Evolutionary conservation across 2,329 filamentous ascomycete species (phyloP).

Genomic region (Pyrenochaeta sp.): DNA sequence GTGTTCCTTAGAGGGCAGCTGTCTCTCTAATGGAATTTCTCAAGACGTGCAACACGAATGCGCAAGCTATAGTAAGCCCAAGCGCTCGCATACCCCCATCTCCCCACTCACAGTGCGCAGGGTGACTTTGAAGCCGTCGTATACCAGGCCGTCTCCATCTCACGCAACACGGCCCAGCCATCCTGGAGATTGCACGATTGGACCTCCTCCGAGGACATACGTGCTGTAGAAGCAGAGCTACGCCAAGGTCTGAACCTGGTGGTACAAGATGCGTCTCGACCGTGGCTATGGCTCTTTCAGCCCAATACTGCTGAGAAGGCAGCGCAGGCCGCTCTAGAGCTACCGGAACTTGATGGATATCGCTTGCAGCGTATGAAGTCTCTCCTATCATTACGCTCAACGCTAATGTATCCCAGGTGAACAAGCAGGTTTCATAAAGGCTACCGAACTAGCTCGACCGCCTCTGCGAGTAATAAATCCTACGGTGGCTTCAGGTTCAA

Average conservation of each 20-base stretch:
- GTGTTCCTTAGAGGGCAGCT: conserved; percentile 47
- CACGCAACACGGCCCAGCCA: conserved; percentile 27
- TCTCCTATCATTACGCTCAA: too few relatives aligned
- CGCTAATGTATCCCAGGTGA: conserved; percentile 41
- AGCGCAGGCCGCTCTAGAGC: conserved; percentile 27
- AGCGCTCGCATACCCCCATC: background rate
- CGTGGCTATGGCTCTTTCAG: conserved; percentile 48
- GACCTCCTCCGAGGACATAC: conserved; percentile 35
- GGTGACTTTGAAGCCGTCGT: conserved; percentile 49
- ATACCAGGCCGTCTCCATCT: conserved; percentile 47
- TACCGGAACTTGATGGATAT: conserved; percentile 42
- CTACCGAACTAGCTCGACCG: conserved; percentile 43
- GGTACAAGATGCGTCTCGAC: conserved; percentile 38
- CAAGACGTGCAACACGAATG: conserved; percentile 49
- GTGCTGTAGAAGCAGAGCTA: conserved; percentile 42
- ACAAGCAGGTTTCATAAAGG: conserved; percentile 44
- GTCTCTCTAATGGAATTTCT: conserved; percentile 52
- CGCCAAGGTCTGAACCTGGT: conserved; percentile 39
- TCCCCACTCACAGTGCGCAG: conserved; percentile 31
- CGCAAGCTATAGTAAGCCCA: conserved; percentile 48
- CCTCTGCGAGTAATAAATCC: conserved; percentile 34
- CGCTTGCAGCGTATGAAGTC: conserved; percentile 37
- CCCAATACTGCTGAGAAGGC: conserved; percentile 34
- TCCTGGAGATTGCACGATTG: conserved; percentile 23
- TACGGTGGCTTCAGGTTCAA: conserved; percentile 24